phyloP scores from a whole-genome alignment of 2,329 filamentous ascomycete species.

The Dissoconium aciculare region DNA sequence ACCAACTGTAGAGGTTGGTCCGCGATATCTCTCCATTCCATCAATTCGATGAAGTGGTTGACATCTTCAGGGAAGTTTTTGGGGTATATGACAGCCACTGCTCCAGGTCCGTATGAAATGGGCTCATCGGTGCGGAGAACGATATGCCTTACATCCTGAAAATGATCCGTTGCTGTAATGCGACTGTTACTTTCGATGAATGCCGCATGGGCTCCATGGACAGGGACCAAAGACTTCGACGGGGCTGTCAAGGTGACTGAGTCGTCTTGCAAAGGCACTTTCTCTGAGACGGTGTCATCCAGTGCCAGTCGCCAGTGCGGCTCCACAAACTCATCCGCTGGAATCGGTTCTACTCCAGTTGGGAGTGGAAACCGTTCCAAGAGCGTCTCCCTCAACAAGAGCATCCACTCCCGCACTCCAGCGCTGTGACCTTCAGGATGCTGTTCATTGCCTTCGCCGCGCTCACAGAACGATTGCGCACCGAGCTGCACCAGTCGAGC shows the following conservation, averaged over 20 bases:
- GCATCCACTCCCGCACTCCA: slow-evolving; percentile 23
- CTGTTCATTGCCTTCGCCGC: slow-evolving; percentile 83
- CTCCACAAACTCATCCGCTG: slow-evolving; percentile 57
- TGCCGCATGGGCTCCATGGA: slow-evolving; percentile 43
- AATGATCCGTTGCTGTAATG: slow-evolving; percentile 62
- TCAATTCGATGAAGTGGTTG: slow-evolving; percentile 58
- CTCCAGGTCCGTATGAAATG: slow-evolving; percentile 51
- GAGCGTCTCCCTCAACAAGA: slow-evolving; percentile 51
- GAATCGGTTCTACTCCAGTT: slow-evolving; percentile 51
- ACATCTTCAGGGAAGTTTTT: slow-evolving; percentile 78
- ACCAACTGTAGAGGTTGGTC: slow-evolving; percentile 50
- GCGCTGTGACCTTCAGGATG: slow-evolving; percentile 66
- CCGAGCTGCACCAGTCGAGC: slow-evolving; percentile 75
- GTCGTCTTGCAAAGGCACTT: not conserved
- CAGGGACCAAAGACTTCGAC: slow-evolving; percentile 38
- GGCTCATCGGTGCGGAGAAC: slow-evolving; percentile 37
- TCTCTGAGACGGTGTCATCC: too few relatives aligned
- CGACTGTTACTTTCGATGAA: slow-evolving; percentile 51
- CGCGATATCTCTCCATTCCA: slow-evolving; percentile 62
- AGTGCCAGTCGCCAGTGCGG: slow-evolving; percentile 53
- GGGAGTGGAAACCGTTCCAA: slow-evolving; percentile 55
- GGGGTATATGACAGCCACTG: slow-evolving; percentile 67
- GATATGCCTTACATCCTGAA: slow-evolving; percentile 87
- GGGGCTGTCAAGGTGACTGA: slow-evolving; percentile 12
- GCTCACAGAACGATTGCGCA: slow-evolving; percentile 56